These are phyloP conservation scores for Sclerospora graminicola DNA, from an alignment of 352 stramenopile genomes.

Conservation along the genomic window DNA sequence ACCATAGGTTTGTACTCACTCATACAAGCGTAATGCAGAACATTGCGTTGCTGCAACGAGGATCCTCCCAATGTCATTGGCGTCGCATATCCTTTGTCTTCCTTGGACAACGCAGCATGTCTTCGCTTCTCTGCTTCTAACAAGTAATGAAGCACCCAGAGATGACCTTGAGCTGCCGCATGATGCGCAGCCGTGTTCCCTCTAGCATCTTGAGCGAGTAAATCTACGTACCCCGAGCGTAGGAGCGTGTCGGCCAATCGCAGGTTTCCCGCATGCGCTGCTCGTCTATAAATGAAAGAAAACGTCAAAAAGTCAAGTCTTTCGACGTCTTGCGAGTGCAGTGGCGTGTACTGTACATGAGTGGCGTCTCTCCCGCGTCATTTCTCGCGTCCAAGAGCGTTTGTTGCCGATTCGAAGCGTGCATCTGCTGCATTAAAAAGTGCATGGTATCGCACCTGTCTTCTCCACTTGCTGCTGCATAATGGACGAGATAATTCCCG, in stretches of 20 bases:
- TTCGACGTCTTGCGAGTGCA: no score
- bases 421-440: constrained; percentile 72
- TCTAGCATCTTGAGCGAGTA: constrained; percentile 37
- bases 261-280: constrained; percentile 60
- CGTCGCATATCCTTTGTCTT: constrained; percentile 12
- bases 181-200: constrained; percentile 67
- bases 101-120: constrained; percentile 6
- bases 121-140: constrained; percentile 33
- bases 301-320: background rate
- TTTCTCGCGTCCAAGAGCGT: constrained; percentile 48
- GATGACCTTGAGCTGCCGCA: constrained; percentile 51
- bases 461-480: constrained; percentile 33
- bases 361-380: constrained; percentile 47
- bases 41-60: constrained; percentile 23
- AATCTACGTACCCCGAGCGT: constrained; percentile 33
- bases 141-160: constrained; percentile 70
- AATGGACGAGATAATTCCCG: constrained; percentile 55
- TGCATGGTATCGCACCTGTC: constrained; percentile 60
- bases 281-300: constrained; percentile 32
- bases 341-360: no score
- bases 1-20: constrained; percentile 59
- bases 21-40: constrained; percentile 52
- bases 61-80: constrained; percentile 20
- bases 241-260: constrained; percentile 48
- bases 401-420: constrained; percentile 17